Evolutionary conservation across 345 rosid genomes (phyloP).

Genomic region (Corchorus capsularis): DNA sequence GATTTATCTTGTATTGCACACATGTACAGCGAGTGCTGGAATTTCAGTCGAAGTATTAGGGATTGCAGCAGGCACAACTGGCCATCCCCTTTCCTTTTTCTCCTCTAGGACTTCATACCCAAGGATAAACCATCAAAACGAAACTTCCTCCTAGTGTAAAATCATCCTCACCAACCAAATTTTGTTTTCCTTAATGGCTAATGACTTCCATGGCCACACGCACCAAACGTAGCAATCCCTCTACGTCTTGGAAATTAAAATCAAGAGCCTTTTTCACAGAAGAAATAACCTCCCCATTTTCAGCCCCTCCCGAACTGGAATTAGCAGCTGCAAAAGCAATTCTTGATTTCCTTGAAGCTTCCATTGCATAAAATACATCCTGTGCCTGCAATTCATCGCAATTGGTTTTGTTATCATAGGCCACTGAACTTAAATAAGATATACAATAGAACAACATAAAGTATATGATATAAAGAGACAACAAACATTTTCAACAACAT

Average conservation of each 20-base stretch:
- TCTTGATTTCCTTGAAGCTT: constrained; percentile 89
- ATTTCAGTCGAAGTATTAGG: constrained; percentile 18
- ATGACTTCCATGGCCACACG: constrained; percentile 84
- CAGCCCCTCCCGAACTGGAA: constrained; percentile 52
- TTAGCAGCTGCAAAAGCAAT: constrained; percentile 65
- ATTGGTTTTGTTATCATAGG: constrained; percentile 2
- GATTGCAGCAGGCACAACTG: constrained; percentile 18
- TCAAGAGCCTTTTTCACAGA: constrained; percentile 86
- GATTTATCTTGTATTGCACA: constrained; percentile 27
- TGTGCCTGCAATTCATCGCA: constrained; percentile 60
- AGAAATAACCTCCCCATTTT: constrained; percentile 54
- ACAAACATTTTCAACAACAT: neutral
- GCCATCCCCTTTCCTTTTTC: constrained; percentile 20
- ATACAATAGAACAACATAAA: neutral
- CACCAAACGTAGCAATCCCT: constrained; percentile 73
- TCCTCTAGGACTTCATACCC: constrained; percentile 19
- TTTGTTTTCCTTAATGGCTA: constrained; percentile 46
- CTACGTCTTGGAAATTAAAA: constrained; percentile 90
- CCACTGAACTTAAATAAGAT: neutral
- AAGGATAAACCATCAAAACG: constrained; percentile 18
- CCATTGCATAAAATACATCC: constrained; percentile 83
- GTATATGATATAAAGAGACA: neutral
- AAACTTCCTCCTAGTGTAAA: constrained; percentile 23
- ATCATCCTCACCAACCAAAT: constrained; percentile 20
- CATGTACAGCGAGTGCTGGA: constrained; percentile 28